A percentile compares a stretch with the other conserved stretches of the same genome.
Evolutionary conservation across 2,329 filamentous ascomycete species (phyloP).

Genomic region (Endoconidiophora polonica): DNA sequence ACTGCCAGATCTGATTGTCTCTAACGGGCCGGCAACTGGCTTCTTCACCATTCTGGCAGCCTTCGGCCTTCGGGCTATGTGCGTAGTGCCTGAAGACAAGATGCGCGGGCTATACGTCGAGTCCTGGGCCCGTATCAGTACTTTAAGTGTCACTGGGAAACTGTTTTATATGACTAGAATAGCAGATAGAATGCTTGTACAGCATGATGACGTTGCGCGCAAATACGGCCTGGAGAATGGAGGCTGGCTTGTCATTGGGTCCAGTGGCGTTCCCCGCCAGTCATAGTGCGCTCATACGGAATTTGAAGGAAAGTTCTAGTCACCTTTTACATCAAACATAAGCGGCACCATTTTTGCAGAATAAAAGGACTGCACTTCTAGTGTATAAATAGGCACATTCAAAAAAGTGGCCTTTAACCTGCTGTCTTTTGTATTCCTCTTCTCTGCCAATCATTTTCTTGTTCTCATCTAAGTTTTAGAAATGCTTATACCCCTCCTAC

Average conservation of each 20-base stretch:
- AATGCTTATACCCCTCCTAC: no score
- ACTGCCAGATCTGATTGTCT: slow-evolving; percentile 61
- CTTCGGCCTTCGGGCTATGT: slow-evolving; percentile 30
- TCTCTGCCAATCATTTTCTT: no score
- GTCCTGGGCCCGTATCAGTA: slow-evolving; percentile 74
- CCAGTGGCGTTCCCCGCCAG: no score
- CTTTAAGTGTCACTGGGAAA: slow-evolving; percentile 69
- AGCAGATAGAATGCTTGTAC: slow-evolving; percentile 66
- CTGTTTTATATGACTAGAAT: slow-evolving; percentile 47
- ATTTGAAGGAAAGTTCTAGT: no score
- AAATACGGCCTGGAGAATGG: slow-evolving; percentile 20
- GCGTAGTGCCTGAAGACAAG: slow-evolving; percentile 29
- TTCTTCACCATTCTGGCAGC: slow-evolving; percentile 50
- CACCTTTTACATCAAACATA: no score
- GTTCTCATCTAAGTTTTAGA: no score
- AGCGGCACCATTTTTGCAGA: no score
- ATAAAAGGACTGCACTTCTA: no score
- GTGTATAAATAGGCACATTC: no score
- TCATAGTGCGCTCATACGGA: no score
- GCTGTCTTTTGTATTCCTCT: no score
- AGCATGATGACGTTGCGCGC: slow-evolving; percentile 51
- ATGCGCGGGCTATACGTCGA: slow-evolving; percentile 76
- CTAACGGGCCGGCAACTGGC: slow-evolving; percentile 77
- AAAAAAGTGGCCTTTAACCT: no score
- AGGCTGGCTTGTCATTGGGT: slow-evolving; percentile 9